A percentile compares a stretch with the other conserved stretches of the same genome.
phyloP scores from a whole-genome alignment of 2,329 filamentous ascomycete species.

The Lecanicillium sp. region DNA sequence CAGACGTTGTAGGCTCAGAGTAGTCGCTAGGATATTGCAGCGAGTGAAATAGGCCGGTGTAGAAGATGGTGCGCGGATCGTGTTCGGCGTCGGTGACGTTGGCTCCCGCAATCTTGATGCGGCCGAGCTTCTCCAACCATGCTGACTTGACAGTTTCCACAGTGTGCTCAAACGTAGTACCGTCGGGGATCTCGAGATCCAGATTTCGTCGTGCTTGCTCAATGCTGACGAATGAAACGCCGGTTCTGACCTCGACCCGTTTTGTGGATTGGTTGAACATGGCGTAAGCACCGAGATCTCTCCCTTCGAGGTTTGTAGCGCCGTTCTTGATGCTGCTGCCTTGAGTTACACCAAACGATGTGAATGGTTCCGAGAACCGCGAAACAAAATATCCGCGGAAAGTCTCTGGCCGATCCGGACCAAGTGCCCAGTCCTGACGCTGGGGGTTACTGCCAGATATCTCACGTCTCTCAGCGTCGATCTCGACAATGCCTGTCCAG shows the following conservation, averaged over 20 bases:
- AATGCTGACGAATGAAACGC: conserved; percentile 40
- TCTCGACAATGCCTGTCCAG: conserved; percentile 37
- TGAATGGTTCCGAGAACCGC: conserved; percentile 38
- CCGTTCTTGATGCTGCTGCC: conserved; percentile 24
- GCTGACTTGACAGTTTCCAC: conserved; percentile 34
- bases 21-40: conserved; percentile 43
- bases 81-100: conserved; percentile 35
- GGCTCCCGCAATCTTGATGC: conserved; percentile 36
- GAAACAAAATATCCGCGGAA: conserved; percentile 43
- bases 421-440: conserved; percentile 39
- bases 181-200: conserved; percentile 35
- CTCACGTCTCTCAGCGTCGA: conserved; percentile 31
- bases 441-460: conserved; percentile 39
- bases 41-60: conserved; percentile 40
- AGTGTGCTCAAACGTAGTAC: conserved; percentile 30
- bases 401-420: conserved; percentile 33
- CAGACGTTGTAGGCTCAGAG: conserved; percentile 33
- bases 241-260: conserved; percentile 39
- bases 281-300: conserved; percentile 35
- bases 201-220: conserved; percentile 41
- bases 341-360: conserved; percentile 29
- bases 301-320: conserved; percentile 24
- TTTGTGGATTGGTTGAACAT: conserved; percentile 26
- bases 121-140: conserved; percentile 40
- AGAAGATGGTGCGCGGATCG: conserved; percentile 39